phyloP scores from a whole-genome alignment of 441 rosid genomes.

The Melastoma candidum region DNA sequence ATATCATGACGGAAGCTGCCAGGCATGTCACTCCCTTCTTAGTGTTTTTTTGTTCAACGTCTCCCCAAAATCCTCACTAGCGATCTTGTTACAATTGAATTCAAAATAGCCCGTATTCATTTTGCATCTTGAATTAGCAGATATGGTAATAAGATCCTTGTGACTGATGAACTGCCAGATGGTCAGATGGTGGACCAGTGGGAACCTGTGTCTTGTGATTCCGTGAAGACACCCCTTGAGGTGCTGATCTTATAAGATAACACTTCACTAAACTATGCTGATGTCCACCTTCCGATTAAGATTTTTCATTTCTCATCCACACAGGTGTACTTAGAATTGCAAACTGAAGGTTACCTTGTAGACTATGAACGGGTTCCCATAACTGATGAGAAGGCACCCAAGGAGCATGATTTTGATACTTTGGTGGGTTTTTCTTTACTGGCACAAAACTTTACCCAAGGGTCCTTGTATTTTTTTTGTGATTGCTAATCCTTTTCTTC shows the following conservation, averaged over 20 bases:
- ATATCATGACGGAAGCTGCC: slow-evolving; percentile 82
- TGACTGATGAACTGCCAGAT: slow-evolving; percentile 98
- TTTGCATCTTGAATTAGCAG: slow-evolving; percentile 38
- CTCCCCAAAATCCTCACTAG: slow-evolving; percentile 4
- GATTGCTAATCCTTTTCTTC: slow-evolving; percentile 6
- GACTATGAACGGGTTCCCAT: slow-evolving; percentile 96
- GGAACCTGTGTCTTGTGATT: slow-evolving; percentile 87
- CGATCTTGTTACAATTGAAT: slow-evolving; percentile 11
- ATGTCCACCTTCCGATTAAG: slow-evolving; percentile 14
- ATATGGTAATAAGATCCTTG: slow-evolving; percentile 96
- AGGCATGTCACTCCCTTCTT: slow-evolving; percentile 31
- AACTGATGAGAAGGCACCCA: slow-evolving; percentile 96
- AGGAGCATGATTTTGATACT: slow-evolving; percentile 85
- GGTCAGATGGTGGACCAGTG: slow-evolving; percentile 99
- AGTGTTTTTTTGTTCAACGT: slow-evolving; percentile 7
- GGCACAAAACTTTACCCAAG: too few relatives aligned
- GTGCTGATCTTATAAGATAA: slow-evolving; percentile 25
- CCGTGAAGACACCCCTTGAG: slow-evolving; percentile 92
- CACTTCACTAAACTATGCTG: slow-evolving; percentile 3
- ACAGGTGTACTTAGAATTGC: slow-evolving; percentile 87
- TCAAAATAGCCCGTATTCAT: slow-evolving; percentile 16
- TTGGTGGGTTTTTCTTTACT: slow-evolving; percentile 38
- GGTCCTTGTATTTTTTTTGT: neutral
- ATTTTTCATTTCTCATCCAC: slow-evolving; percentile 19
- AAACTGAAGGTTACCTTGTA: slow-evolving; percentile 78